These are phyloP conservation scores for Tetrahymena thermophila DNA, from an alignment of 73 alveolate genomes.

Conservation along the genomic window DNA sequence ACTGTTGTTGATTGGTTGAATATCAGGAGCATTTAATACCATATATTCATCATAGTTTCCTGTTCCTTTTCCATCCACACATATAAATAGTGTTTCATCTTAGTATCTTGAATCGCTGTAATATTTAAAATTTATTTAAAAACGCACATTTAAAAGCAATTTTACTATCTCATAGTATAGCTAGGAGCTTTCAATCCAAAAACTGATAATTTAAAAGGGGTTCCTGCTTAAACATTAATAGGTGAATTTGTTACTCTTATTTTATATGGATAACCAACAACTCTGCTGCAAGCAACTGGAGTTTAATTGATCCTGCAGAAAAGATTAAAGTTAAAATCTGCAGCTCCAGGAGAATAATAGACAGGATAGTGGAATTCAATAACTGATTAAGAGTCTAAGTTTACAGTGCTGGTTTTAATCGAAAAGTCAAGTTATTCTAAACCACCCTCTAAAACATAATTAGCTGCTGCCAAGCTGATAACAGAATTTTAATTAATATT, in stretches of 20 bases:
- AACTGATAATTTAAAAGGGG: background rate
- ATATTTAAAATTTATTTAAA: background rate
- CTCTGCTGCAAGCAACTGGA: background rate
- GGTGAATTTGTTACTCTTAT: background rate
- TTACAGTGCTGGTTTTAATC: background rate
- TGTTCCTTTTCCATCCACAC: background rate
- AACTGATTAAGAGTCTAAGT: background rate
- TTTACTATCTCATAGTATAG: background rate
- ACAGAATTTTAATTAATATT: background rate
- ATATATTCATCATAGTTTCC: background rate
- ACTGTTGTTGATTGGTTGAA: background rate
- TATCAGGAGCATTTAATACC: background rate
- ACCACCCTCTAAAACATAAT: background rate
- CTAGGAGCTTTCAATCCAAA: background rate
- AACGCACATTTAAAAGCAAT: background rate
- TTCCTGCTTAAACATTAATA: background rate
- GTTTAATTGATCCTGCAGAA: background rate
- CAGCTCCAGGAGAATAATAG: background rate
- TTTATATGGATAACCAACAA: background rate
- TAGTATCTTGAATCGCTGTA: background rate
- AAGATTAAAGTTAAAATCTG: background rate
- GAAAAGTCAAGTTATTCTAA: background rate
- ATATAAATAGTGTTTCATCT: background rate
- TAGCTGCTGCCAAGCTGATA: background rate
- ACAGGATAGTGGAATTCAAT: background rate